phyloP scores from a whole-genome alignment of 2,329 filamentous ascomycete species.

The Ascochyta pisi region DNA sequence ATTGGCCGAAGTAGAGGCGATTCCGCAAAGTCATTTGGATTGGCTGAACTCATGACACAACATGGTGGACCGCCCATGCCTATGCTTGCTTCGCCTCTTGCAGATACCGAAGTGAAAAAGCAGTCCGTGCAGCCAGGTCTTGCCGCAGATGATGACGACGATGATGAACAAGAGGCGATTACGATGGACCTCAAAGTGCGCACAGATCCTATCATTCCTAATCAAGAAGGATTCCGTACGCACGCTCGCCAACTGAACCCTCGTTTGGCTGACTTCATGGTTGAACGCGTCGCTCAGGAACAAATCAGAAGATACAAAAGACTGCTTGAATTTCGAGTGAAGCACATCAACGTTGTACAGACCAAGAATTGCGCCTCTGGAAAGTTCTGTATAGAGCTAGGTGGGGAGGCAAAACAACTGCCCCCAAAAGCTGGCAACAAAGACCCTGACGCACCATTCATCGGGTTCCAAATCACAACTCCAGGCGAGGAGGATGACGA shows the following conservation, averaged over 20 bases:
- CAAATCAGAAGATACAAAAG: constrained; percentile 81
- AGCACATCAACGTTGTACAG: constrained; percentile 69
- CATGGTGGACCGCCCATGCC: constrained; percentile 66
- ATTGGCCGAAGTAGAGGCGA: constrained; percentile 42
- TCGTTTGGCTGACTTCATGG: constrained; percentile 69
- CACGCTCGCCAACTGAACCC: constrained; percentile 79
- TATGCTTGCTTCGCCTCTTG: constrained; percentile 58
- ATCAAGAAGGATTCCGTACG: constrained; percentile 75
- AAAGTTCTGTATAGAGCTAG: constrained; percentile 68
- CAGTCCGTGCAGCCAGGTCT: constrained; percentile 41
- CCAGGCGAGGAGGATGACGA: constrained; percentile 68
- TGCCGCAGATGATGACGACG: constrained; percentile 50
- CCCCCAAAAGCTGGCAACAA: constrained; percentile 66
- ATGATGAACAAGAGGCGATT: constrained; percentile 61
- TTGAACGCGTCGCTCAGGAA: constrained; percentile 83
- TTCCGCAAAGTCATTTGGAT: constrained; percentile 51
- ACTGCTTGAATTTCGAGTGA: constrained; percentile 72
- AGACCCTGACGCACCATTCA: constrained; percentile 63
- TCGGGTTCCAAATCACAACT: constrained; percentile 62
- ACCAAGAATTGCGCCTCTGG: constrained; percentile 66
- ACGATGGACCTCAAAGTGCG: constrained; percentile 67
- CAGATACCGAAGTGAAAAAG: constrained; percentile 46
- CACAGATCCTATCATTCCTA: constrained; percentile 74
- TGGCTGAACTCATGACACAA: constrained; percentile 62
- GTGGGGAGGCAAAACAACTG: constrained; percentile 69